Evolutionary conservation across 768 basidiomycete species (phyloP).

Genomic region (Pseudohyphozyma bogoriensis): DNA sequence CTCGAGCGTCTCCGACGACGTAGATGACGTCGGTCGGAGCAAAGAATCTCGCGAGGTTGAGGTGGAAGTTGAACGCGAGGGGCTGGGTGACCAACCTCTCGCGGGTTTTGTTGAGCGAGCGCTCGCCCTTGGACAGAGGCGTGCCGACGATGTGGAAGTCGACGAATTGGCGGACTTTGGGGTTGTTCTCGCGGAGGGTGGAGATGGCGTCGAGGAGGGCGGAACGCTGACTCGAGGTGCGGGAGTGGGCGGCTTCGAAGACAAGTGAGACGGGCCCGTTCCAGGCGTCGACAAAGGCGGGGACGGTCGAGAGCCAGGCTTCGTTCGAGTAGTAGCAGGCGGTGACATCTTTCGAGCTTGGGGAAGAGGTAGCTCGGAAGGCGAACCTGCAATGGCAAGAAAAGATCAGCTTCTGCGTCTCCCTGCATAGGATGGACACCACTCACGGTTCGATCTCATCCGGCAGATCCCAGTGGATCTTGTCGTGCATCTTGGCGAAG

Average conservation of each 20-base stretch:
- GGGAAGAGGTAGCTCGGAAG: slow-evolving; percentile 22
- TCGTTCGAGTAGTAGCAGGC: slow-evolving; percentile 34
- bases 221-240: slow-evolving; percentile 2
- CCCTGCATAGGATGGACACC: too few relatives aligned
- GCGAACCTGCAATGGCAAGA: slow-evolving; percentile 14
- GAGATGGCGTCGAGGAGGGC: slow-evolving; percentile 18
- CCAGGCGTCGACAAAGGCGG: slow-evolving; percentile 29
- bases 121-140: slow-evolving; percentile 9
- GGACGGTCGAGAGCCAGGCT: slow-evolving; percentile 32
- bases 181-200: slow-evolving; percentile 19
- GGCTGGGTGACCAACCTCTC: slow-evolving; percentile 31
- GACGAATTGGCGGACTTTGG: slow-evolving; percentile 27
- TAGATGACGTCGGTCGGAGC: slow-evolving; percentile 31
- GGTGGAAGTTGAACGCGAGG: slow-evolving; percentile 30
- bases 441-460: slow-evolving; percentile 32
- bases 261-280: slow-evolving; percentile 31
- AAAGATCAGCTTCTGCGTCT: too few relatives aligned
- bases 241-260: slow-evolving; percentile 29
- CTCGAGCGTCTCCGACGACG: slow-evolving; percentile 30
- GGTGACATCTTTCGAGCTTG: slow-evolving; percentile 17
- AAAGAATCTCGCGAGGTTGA: slow-evolving; percentile 35
- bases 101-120: slow-evolving; percentile 26
- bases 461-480: slow-evolving; percentile 26
- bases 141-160: slow-evolving; percentile 32
- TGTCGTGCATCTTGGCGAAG: slow-evolving; percentile 34